Conservation (phyloP, 2,329 filamentous ascomycete species). For the Neonectria neomacrospora region DNA sequence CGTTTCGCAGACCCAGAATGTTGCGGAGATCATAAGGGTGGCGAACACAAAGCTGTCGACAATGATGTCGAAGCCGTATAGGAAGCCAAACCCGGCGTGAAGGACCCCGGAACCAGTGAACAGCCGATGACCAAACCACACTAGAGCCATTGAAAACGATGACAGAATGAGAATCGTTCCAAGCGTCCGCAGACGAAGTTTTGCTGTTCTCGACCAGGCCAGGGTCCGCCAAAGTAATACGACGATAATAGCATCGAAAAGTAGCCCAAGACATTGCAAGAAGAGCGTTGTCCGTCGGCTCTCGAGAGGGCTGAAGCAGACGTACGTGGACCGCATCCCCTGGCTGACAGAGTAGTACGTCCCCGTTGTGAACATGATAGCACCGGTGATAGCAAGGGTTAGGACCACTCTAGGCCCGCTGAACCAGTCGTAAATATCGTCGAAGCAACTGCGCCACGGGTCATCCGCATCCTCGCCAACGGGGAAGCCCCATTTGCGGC, state of each 20-base stretch:
- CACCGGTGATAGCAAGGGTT: constrained; percentile 51
- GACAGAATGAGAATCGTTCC: constrained; percentile 56
- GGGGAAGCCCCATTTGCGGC: constrained; percentile 46
- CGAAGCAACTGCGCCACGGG: constrained; percentile 59
- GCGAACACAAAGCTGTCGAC: constrained; percentile 60
- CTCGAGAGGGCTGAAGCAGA: constrained; percentile 60
- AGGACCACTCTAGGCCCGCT: constrained; percentile 53
- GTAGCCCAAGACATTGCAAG: constrained; percentile 58
- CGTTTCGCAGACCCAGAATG: constrained; percentile 60
- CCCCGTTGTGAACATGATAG: constrained; percentile 55
- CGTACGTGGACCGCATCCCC: constrained; percentile 59
- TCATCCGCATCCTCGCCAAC: constrained; percentile 55
- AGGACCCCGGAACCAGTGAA: constrained; percentile 38
- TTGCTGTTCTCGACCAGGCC: constrained; percentile 61
- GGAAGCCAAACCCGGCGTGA: constrained; percentile 52
- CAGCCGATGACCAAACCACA: constrained; percentile 51
- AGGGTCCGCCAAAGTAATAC: constrained; percentile 63
- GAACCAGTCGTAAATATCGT: constrained; percentile 62
- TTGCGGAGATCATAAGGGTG: constrained; percentile 56
- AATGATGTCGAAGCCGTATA: constrained; percentile 62
- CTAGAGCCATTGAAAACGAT: constrained; percentile 51
- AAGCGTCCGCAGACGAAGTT: constrained; percentile 58
- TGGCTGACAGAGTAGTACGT: constrained; percentile 54
- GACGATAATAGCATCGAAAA: constrained; percentile 59
- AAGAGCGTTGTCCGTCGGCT: constrained; percentile 49